Base-by-base conservation (phyloP, 805 yeast genomes). In the Cyberlindnera maritima region DNA sequence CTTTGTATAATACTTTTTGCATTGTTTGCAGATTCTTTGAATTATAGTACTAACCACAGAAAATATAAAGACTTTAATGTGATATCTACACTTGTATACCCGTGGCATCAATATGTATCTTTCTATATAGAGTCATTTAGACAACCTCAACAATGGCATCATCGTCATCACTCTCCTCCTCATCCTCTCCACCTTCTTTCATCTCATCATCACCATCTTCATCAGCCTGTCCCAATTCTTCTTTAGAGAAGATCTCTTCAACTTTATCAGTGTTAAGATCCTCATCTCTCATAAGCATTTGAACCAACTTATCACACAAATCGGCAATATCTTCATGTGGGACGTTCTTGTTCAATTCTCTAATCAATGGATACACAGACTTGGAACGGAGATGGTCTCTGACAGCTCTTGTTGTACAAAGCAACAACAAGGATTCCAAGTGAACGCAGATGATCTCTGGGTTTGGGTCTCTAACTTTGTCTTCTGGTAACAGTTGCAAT, bases 201-300 rank as follows among this genome's bases (percentile, higher is more conserved):
- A 47, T 44, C 25, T 44, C 40, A 11, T 42, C 72, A 43, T 66
- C 72, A 7, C 68, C 67, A 41, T 68, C 64, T 17, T 48, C 56
- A 13, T 59, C 62, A 45, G 76, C 79, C 23, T 69, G 78, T 20
- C 50, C 51, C 37, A 74, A 79, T 26, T 77, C 80, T 26, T 71
- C 78, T 50, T 69, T 72, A 29, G 72, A 74, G 23, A 70, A 67
- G 48, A 74, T 48, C 47, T 80, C 82, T 42, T 77, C 80, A 17
- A 71, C 70, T 52, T 63, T 69, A 3, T 37, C 40, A 37, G 57
- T 63, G 31, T 79, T 76, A 11, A 31, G 38, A 10, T 76, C 78
- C 60, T 91, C 97, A 60, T 92, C 97, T 72, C 97, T 81, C 94
- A 87, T 86, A 53, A 92, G 74, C 81, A 89, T 79, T 63, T 92